These are phyloP conservation scores for Leccinellum albellum DNA, from an alignment of 768 basidiomycete species.

Conservation along the genomic window DNA sequence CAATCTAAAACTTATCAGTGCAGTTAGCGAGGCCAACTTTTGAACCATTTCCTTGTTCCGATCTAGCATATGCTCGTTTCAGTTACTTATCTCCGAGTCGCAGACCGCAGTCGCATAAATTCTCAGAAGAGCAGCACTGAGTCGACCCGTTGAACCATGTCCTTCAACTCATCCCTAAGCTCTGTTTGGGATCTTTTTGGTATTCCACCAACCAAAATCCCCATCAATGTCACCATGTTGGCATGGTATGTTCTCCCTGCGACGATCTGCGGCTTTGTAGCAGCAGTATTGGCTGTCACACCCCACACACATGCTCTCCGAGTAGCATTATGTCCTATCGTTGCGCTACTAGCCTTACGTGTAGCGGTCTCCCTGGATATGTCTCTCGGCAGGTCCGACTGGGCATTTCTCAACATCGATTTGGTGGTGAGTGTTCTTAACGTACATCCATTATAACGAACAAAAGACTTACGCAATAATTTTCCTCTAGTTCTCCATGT, in stretches of 20 bases:
- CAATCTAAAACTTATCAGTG: too few species aligned
- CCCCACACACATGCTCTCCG: conserved; percentile 43
- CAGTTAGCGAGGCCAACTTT: too few species aligned
- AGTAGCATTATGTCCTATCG: conserved; percentile 44
- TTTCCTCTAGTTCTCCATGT: conserved; percentile 12
- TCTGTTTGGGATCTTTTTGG: neutral
- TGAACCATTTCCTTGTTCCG: neutral
- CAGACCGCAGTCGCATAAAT: neutral
- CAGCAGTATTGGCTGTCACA: conserved; percentile 46
- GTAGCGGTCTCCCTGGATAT: conserved; percentile 26
- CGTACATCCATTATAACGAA: neutral
- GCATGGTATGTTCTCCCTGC: conserved; percentile 39
- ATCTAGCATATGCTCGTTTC: neutral
- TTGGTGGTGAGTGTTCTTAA: conserved; percentile 7
- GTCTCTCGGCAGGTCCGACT: neutral
- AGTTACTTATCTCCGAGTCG: neutral
- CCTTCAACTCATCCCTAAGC: neutral
- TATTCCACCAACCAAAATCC: conserved; percentile 2
- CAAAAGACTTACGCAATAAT: neutral
- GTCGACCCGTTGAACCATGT: neutral
- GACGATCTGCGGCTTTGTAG: conserved; percentile 41
- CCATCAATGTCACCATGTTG: conserved; percentile 36
- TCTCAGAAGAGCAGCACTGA: neutral
- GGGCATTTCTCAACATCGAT: conserved; percentile 2
- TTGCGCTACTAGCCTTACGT: conserved; percentile 40